A percentile compares a stretch with the other conserved stretches of the same genome.
Conservation (phyloP, 2,329 filamentous ascomycete genomes). For the Exophiala viscosa region DNA sequence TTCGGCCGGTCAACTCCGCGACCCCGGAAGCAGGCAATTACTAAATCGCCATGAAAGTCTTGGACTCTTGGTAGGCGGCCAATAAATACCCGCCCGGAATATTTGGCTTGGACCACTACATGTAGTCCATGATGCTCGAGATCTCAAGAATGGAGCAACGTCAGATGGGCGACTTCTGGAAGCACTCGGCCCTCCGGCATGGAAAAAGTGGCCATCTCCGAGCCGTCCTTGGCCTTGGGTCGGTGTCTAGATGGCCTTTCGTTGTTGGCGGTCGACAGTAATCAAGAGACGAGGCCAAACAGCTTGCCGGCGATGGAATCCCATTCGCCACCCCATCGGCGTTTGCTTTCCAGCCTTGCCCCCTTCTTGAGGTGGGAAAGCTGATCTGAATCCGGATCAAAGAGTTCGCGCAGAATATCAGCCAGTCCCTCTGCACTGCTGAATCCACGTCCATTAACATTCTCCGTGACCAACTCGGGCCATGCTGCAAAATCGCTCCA, state of each 20-base stretch:
- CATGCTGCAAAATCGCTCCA: slow-evolving; percentile 86
- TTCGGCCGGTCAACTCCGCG: too few species aligned
- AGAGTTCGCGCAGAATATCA: slow-evolving; percentile 60
- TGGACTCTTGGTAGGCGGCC: too few species aligned
- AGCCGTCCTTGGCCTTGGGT: background rate
- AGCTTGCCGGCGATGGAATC: slow-evolving; percentile 72
- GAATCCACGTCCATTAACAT: slow-evolving; percentile 82
- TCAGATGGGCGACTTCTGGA: too few species aligned
- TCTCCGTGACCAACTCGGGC: slow-evolving; percentile 82
- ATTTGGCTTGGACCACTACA: too few species aligned
- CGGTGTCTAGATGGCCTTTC: background rate
- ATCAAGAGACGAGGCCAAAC: slow-evolving; percentile 49
- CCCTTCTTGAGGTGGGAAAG: slow-evolving; percentile 63
- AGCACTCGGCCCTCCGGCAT: background rate
- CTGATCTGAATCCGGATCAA: slow-evolving; percentile 53
- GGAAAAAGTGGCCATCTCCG: background rate
- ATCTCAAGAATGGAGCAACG: too few species aligned
- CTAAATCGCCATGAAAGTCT: too few species aligned
- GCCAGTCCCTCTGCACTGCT: slow-evolving; percentile 65
- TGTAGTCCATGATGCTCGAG: too few species aligned
- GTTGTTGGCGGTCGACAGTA: too few species aligned
- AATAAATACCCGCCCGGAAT: too few species aligned
- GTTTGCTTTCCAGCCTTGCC: slow-evolving; percentile 67
- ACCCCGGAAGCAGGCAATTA: too few species aligned
- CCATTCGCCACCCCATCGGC: slow-evolving; percentile 93